Conservation (phyloP, 1,284 basidiomycete genomes). For the Ustilago sp. region DNA sequence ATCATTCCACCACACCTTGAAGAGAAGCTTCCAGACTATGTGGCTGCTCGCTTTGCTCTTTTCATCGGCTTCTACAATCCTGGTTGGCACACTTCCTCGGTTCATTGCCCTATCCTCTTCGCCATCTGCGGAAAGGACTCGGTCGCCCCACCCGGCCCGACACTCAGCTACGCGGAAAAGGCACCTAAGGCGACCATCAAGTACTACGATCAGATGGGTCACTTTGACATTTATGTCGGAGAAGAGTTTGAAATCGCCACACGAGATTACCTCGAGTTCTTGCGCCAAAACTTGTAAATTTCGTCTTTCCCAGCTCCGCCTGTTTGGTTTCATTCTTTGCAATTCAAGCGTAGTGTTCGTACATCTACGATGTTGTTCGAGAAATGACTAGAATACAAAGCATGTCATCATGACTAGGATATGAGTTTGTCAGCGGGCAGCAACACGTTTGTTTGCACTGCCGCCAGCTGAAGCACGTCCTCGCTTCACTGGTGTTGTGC, state of each 20-base stretch:
- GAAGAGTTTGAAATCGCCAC: constrained; percentile 49
- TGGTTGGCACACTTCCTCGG: constrained; percentile 45
- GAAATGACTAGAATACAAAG: neutral
- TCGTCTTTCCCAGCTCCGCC: neutral
- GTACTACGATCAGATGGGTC: constrained; percentile 51
- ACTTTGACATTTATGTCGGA: constrained; percentile 62
- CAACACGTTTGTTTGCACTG: constrained; percentile 11
- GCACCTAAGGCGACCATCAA: constrained; percentile 51
- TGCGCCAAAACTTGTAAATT: constrained; percentile 22
- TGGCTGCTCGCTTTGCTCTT: constrained; percentile 55
- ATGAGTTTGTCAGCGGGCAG: neutral
- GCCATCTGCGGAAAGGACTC: constrained; percentile 61
- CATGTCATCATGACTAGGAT: neutral
- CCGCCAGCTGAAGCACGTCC: constrained; percentile 13
- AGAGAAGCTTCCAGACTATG: constrained; percentile 15
- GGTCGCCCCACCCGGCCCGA: constrained; percentile 51
- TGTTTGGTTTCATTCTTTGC: neutral
- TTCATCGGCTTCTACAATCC: constrained; percentile 52
- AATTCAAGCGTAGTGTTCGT: neutral
- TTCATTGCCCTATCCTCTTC: constrained; percentile 61
- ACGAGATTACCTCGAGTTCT: constrained; percentile 51
- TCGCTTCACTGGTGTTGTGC: constrained; percentile 19
- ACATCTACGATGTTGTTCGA: neutral
- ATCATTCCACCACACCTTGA: constrained; percentile 32
- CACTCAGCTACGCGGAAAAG: constrained; percentile 49